Conservation (phyloP, 164 flowering plant species). For the Vitis labrusca region DNA sequence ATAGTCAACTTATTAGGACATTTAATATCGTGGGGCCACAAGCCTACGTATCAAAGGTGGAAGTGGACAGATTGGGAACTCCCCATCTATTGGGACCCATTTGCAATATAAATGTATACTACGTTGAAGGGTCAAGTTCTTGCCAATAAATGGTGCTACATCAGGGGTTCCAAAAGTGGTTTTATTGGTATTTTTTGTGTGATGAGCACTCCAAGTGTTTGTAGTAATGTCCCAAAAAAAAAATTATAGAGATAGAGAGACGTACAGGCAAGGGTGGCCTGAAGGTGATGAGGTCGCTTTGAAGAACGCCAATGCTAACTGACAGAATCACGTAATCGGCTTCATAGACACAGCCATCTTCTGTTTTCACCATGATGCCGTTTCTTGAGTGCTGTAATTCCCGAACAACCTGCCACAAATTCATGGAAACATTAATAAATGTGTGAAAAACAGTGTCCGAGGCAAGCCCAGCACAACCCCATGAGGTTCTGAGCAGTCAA, state of each 20-base stretch:
- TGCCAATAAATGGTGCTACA: background rate
- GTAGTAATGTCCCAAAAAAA: background rate
- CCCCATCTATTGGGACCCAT: constrained; percentile 6
- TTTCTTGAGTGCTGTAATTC: constrained; percentile 79
- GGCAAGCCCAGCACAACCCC: background rate
- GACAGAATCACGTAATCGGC: constrained; percentile 80
- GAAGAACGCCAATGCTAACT: constrained; percentile 91
- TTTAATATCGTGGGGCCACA: constrained; percentile 19
- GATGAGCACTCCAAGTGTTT: no score
- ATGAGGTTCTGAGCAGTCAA: constrained; percentile 31
- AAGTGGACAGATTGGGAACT: constrained; percentile 2
- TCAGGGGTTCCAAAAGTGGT: background rate
- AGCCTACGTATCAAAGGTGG: background rate
- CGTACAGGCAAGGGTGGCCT: constrained; percentile 84
- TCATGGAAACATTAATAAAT: constrained; percentile 4
- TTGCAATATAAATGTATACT: background rate
- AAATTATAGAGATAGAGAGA: constrained; percentile 11
- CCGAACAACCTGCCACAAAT: constrained; percentile 76
- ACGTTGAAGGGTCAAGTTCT: constrained; percentile 8
- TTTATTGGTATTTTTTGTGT: no score
- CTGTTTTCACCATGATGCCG: constrained; percentile 74
- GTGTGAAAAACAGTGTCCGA: background rate
- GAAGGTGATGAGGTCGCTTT: constrained; percentile 80
- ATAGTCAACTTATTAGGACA: constrained; percentile 1
- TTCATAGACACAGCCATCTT: constrained; percentile 72